Evolutionary conservation across 2,329 filamentous ascomycete species (phyloP).

Genomic region (Hypoxylon sp.): DNA sequence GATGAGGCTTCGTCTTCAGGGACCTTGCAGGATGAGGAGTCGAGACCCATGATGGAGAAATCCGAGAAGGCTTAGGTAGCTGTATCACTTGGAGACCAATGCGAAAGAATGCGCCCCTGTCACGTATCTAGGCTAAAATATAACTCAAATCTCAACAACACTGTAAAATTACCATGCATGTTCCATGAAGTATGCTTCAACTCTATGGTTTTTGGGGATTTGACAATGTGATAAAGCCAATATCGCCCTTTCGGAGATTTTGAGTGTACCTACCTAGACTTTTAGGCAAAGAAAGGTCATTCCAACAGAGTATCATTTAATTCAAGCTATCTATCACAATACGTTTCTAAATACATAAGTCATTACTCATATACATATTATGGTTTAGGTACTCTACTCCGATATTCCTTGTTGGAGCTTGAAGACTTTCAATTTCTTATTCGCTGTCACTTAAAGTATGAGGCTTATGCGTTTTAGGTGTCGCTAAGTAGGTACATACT

Average conservation of each 20-base stretch:
- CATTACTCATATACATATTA: neutral
- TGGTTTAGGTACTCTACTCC: neutral
- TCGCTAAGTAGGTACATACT: neutral
- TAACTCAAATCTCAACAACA: neutral
- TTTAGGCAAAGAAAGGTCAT: too few species aligned
- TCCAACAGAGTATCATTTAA: too few species aligned
- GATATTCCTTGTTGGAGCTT: neutral
- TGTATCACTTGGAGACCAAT: neutral
- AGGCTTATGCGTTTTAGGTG: neutral
- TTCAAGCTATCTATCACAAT: neutral
- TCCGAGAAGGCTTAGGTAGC: constrained; percentile 9
- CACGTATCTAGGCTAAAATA: neutral
- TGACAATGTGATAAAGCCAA: neutral
- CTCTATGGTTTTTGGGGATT: neutral
- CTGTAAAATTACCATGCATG: neutral
- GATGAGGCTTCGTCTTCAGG: constrained; percentile 10
- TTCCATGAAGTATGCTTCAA: neutral
- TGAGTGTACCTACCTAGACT: too few species aligned
- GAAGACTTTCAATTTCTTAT: neutral
- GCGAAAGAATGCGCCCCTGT: neutral
- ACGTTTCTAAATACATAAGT: neutral
- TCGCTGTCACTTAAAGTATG: neutral
- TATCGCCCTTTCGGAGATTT: neutral
- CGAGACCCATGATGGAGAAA: constrained; percentile 23
- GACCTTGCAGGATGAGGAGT: constrained; percentile 16